Conservation (phyloP, 2,329 filamentous ascomycete genomes). For the Pseudocercospora pini-densiflorae region DNA sequence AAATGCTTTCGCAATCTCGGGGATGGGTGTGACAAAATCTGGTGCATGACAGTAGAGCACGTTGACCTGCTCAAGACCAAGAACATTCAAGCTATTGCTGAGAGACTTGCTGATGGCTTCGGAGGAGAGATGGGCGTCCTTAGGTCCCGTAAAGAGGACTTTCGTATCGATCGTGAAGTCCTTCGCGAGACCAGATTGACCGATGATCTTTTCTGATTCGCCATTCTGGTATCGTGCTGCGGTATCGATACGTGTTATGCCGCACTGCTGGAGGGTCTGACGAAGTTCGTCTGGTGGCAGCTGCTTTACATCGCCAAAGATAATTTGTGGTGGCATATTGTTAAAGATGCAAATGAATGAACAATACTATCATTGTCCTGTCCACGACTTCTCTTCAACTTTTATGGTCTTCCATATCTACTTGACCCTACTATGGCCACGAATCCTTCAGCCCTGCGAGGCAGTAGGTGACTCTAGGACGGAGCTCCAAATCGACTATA, state of each 20-base stretch:
- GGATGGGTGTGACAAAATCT: constrained; percentile 47
- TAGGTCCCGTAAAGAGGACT: constrained; percentile 7
- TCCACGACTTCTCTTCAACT: too few species aligned
- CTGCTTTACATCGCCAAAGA: constrained; percentile 13
- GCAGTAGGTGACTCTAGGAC: too few species aligned
- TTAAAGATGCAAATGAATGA: too few species aligned
- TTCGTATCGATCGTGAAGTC: constrained; percentile 25
- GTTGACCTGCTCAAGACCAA: constrained; percentile 33
- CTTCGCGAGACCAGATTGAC: constrained; percentile 23
- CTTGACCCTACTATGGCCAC: neutral
- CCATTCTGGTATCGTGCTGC: constrained; percentile 40
- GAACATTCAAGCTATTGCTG: constrained; percentile 21
- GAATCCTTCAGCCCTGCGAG: neutral
- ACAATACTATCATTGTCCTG: too few species aligned
- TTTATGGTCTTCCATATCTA: neutral
- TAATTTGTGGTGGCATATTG: constrained; percentile 10
- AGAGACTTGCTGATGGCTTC: constrained; percentile 16
- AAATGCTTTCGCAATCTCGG: constrained; percentile 48
- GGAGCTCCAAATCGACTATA: too few species aligned
- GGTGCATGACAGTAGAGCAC: constrained; percentile 47
- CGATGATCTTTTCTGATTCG: constrained; percentile 46
- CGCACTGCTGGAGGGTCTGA: neutral
- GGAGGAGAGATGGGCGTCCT: neutral
- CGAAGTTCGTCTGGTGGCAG: constrained; percentile 3
- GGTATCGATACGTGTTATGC: constrained; percentile 32